A percentile compares a stretch with the other conserved stretches of the same genome.
These are phyloP conservation scores for Apocynum venetum DNA, from an alignment of 257 asterid genomes.

Conservation along the genomic window DNA sequence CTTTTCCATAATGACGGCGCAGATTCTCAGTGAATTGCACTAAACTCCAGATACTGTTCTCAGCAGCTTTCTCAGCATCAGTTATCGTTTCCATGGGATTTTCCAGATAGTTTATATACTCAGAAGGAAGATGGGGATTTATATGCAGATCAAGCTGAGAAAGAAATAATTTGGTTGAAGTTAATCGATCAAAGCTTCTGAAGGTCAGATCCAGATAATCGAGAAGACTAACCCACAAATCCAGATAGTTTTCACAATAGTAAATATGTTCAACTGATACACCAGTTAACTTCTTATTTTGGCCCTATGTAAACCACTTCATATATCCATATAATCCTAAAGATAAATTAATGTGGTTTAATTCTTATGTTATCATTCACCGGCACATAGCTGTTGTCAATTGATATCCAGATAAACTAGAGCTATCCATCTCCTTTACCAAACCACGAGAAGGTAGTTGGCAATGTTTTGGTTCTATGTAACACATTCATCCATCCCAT, in stretches of 20 bases:
- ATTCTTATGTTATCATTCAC: background rate
- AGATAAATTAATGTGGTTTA: background rate
- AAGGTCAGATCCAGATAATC: background rate
- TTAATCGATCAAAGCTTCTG: background rate
- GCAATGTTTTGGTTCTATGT: background rate
- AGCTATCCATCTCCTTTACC: background rate
- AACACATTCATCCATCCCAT: background rate
- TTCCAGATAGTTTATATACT: slow-evolving; percentile 83
- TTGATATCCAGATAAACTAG: background rate
- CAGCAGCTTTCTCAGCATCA: slow-evolving; percentile 88
- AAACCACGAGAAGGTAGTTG: background rate
- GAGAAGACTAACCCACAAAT: background rate
- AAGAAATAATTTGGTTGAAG: slow-evolving; percentile 1
- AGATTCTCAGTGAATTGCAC: slow-evolving; percentile 81
- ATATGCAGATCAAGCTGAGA: slow-evolving; percentile 73
- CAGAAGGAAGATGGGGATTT: slow-evolving; percentile 90
- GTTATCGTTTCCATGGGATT: slow-evolving; percentile 78
- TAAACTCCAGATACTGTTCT: slow-evolving; percentile 72
- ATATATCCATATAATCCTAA: background rate
- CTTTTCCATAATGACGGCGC: slow-evolving; percentile 86
- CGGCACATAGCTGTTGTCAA: background rate
- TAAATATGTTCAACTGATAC: background rate
- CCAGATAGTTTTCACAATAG: background rate
- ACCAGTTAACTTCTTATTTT: background rate
- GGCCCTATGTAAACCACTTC: background rate